Base-by-base conservation (phyloP, 495 filamentous ascomycete genomes). In the Elasticomyces elasticus region DNA sequence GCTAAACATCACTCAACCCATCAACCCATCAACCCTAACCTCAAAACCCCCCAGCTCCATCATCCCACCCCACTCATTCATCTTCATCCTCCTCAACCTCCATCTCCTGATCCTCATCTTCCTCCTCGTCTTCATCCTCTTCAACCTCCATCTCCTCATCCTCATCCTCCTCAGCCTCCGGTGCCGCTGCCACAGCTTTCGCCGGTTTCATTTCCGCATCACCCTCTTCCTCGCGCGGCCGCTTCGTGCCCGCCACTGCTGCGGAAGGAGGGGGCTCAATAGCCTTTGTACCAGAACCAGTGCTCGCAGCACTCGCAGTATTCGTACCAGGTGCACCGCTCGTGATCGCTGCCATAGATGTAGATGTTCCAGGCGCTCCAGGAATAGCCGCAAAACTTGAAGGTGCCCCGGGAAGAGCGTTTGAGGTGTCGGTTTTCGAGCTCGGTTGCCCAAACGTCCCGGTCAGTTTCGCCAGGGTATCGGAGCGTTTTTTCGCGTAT, bases 401-500 rank as follows among this genome's bases (percentile, higher is more conserved):
- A n/a, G 50, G 24, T 19, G 43, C 56, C 37, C 35, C 35, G n/a
- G n/a, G n/a, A n/a, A n/a, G 22, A 13, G 15, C 40, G 35, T 19
- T 17, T 17, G 9, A 48, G 56, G 50, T 45, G 19, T 28, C 40
- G 5, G 50, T 1, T 23, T 45, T 45, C 19, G 22, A 17, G 42
- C 5, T 41, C 1, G 55, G 28, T 37, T 49, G 56, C 11, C 45
- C 37, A 67, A 88, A 94, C 24, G 87, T 94, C 40, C 92, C 94
- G 60, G 94, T 89, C 35, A 97, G 77, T 67, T 91, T 94, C 12
- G 86, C 81, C 60, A 97, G 81, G 23, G 83, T 79, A 70, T 94
- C 74, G 3, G 90, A 95, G 58, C 88, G 86, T 42, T 80, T 79
- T 61, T 90, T 94, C 20, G 85, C 89, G 66, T 96, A 98, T 33